Evolutionary conservation across 495 filamentous ascomycete species (phyloP).

Genomic region (Penicillium cataractarum): DNA sequence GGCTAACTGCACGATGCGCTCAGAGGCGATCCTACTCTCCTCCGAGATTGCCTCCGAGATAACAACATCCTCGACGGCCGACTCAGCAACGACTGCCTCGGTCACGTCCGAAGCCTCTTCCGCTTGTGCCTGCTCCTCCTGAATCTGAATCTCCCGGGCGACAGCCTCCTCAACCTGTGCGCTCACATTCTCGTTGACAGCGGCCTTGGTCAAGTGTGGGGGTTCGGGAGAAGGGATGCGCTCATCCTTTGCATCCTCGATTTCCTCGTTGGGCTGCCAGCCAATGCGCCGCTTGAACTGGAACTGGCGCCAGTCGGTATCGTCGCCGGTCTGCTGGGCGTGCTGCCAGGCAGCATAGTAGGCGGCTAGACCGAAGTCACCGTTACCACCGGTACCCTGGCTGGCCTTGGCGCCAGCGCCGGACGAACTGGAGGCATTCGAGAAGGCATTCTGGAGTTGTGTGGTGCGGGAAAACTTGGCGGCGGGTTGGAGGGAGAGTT

Average conservation of each 20-base stretch:
- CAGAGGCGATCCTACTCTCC: conserved; percentile 69
- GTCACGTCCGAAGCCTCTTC: conserved; percentile 43
- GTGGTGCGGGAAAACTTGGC: conserved; percentile 64
- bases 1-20: conserved; percentile 73
- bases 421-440: conserved; percentile 59
- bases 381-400: conserved; percentile 46
- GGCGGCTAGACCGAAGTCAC: conserved; percentile 69
- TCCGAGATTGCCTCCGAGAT: conserved; percentile 38
- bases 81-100: conserved; percentile 38
- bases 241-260: conserved; percentile 50
- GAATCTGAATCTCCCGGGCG: conserved; percentile 61
- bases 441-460: conserved; percentile 72
- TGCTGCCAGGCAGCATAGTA: conserved; percentile 90
- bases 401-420: conserved; percentile 50
- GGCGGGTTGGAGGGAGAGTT: conserved; percentile 52
- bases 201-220: conserved; percentile 61
- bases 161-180: conserved; percentile 68
- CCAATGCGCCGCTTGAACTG: conserved; percentile 85
- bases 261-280: conserved; percentile 70
- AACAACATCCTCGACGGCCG: conserved; percentile 35
- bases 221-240: conserved; percentile 28
- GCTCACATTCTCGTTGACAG: conserved; percentile 55
- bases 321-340: conserved; percentile 68
- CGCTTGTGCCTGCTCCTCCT: conserved; percentile 49
- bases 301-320: conserved; percentile 87